Evolutionary conservation across 2,329 filamentous ascomycete genomes (phyloP).

Genomic region (Penicillium verrucosum): DNA sequence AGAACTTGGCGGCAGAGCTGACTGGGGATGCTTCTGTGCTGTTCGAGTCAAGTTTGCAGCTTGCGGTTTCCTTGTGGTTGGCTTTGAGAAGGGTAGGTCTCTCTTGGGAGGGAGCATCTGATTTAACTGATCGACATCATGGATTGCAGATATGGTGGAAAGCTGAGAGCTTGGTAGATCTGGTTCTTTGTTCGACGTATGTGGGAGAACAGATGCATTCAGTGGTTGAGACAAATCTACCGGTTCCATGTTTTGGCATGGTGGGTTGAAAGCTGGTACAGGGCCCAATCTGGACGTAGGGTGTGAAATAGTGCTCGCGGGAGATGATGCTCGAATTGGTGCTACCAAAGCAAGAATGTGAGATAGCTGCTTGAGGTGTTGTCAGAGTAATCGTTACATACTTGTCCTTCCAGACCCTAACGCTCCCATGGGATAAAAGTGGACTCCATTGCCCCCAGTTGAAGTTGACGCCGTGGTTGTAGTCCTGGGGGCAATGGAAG

Average conservation of each 20-base stretch:
- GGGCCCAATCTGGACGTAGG: background rate
- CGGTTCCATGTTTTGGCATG: background rate
- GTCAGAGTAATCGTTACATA: background rate
- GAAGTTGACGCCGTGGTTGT: background rate
- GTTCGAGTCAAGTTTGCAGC: background rate
- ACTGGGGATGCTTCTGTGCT: background rate
- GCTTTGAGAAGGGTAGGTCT: conserved; percentile 41
- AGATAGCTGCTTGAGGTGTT: background rate
- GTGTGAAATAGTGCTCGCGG: conserved; percentile 1
- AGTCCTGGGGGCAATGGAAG: conserved; percentile 6
- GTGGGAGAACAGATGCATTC: background rate
- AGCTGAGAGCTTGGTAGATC: conserved; percentile 4
- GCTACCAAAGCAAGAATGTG: background rate
- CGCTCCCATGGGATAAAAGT: conserved; percentile 3
- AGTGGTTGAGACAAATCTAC: background rate
- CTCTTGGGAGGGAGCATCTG: conserved; percentile 43
- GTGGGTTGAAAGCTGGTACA: background rate
- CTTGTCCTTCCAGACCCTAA: conserved; percentile 6
- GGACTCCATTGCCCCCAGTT: conserved; percentile 4
- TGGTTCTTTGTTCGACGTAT: background rate
- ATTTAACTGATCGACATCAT: conserved; percentile 30
- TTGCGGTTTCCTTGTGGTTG: conserved; percentile 15
- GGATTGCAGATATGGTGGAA: conserved; percentile 29
- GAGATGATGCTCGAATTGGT: conserved; percentile 8
- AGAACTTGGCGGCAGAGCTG: background rate